Evolutionary conservation across 352 stramenopile genomes (phyloP), one percentile per base, ranked within the genome.

Genomic region (Phytophthora macrochlamydospora): DNA sequence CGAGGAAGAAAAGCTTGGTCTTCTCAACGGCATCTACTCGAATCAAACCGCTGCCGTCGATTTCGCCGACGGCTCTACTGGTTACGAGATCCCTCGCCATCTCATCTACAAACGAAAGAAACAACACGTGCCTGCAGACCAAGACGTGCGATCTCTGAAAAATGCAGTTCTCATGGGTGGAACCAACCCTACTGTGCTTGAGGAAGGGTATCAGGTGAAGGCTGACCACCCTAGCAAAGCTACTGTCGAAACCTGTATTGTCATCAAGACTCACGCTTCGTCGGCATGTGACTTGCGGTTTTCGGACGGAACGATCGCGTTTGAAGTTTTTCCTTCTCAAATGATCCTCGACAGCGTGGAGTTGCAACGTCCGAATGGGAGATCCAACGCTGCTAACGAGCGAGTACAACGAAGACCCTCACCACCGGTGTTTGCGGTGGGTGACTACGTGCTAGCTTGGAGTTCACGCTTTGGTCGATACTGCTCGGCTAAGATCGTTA

Each of bases 11-110:
- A 93, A 91, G 45, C 52, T 91, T 14, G 85, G 85, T 1, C 69
- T 90, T 43, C 56, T 93, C 1, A 93, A 93, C 38, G 85, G 85
- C 14, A 71, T 93, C n/a, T 93, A 90, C 58, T 91, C 82, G 13
- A 91, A 91, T 48, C 76, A 72, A 66, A 91, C 85, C 0, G 85
- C 85, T 6, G 85, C 85, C 18, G 75, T 93, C 5, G 85, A 93
- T 56, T 93, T 91, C 65, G 81, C 82, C 1, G 85, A 93, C 51
- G 85, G 85, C 2, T 91, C 82, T 3, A 91, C 85, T 4, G 85
- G 85, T 1, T 93, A 93, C 64, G 73, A 91, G 38, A 69, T 93
- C 9, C 32, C 78, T 30, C 83, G 82, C 1, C 45, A 76, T 4
- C 56, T 83, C 4, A 93, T 93, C 51, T 81, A 67, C 30, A 91